Evolutionary conservation across 257 asterid genomes (phyloP), one percentile per base, ranked within the genome.

Genomic region (Gentiana dahurica): DNA sequence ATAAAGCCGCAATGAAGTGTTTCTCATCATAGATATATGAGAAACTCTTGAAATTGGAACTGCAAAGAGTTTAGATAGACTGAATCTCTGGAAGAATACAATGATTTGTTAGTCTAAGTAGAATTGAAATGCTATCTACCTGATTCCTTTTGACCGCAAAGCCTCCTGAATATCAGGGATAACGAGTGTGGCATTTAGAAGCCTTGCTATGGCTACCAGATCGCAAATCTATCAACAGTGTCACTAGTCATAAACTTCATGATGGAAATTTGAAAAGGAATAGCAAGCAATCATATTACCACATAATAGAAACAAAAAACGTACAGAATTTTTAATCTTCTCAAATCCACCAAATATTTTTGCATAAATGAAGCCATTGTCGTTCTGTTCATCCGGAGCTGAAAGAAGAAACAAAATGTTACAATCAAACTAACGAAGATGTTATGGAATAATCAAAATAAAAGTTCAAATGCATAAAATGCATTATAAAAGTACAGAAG

Each of bases 301-400:
- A 38, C 32, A 33, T 24, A 54, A 50, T 56, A 59, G 63, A 61
- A 64, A 57, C 58, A 61, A 41, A 60, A 66, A 74, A 66, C 58
- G 43, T 92, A 92, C 99, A 82, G 95, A 78, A 77, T 76, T 73
- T 74, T 88, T 83, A 51, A 88, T 92, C 81, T 85, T 92, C 84
- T 88, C 99, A 73, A 92, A 92, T 62, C 90, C 87, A 65, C 99
- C 99, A 77, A 77, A 79, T 52, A 88, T 70, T 81, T 88, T 85
- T 63, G 99, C 99, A 71, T 85, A 86, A 55, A 92, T 83, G 82
- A 79, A 88, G 41, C 97, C 95, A 73, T 85, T 82, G 74, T 85
- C 80, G 73, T 76, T 81, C 65, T 77, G 75, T 63, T 58, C 74
- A 45, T 59, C 57, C 33, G 94, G 80, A 73, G 63, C 99, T 92